Conservation (phyloP, 495 filamentous ascomycete genomes). For the Bacidia rubella region DNA sequence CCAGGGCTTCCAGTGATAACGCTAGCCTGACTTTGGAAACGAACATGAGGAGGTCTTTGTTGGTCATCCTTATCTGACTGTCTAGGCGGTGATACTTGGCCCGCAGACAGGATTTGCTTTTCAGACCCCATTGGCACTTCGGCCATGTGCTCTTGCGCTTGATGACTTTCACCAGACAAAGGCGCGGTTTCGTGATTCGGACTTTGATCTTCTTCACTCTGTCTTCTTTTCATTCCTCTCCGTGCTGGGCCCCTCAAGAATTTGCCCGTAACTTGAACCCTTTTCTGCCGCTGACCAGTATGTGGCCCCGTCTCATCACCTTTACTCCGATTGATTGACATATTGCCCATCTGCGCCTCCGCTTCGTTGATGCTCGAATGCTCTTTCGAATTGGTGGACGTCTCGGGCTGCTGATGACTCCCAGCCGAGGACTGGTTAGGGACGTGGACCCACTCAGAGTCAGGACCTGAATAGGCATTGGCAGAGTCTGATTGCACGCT, state of each 20-base stretch:
- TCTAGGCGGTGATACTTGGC: too few species aligned
- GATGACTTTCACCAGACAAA: neutral
- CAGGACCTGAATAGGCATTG: neutral
- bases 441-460: constrained; percentile 13
- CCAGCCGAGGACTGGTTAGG: constrained; percentile 29
- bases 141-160: neutral
- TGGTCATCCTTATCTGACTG: constrained; percentile 13
- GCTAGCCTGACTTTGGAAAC: constrained; percentile 22
- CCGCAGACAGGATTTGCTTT: too few species aligned
- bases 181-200: constrained; percentile 13
- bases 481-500: constrained; percentile 30
- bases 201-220: constrained; percentile 57
- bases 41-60: constrained; percentile 23
- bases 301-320: constrained; percentile 46
- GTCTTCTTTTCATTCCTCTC: constrained; percentile 51
- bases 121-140: too few species aligned
- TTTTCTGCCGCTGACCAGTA: constrained; percentile 59
- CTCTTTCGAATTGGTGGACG: constrained; percentile 19
- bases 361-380: constrained; percentile 27
- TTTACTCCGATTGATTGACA: constrained; percentile 28
- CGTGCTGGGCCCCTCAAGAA: constrained; percentile 65
- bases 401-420: constrained; percentile 25
- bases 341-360: constrained; percentile 28
- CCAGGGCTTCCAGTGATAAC: constrained; percentile 28
- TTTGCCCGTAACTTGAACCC: constrained; percentile 54